Conservation (phyloP, 2,329 filamentous ascomycete genomes). For the Pyrenophora teres region DNA sequence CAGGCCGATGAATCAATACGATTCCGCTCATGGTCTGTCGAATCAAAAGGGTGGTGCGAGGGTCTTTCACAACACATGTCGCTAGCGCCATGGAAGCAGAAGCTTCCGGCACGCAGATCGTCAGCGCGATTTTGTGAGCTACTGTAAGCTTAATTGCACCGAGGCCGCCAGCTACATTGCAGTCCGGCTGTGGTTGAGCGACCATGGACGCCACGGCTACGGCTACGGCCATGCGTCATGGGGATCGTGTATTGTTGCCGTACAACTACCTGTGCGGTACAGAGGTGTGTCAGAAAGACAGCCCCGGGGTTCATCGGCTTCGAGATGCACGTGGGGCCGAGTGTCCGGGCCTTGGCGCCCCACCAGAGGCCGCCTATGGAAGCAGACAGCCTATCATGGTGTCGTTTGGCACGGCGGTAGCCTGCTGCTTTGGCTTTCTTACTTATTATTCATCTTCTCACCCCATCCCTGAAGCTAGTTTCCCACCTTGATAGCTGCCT, state of each 20-base stretch:
- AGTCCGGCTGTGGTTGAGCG: slow-evolving; percentile 9
- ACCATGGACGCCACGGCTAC: not conserved
- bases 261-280: slow-evolving; percentile 16
- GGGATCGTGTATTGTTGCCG: slow-evolving; percentile 37
- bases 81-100: slow-evolving; percentile 25
- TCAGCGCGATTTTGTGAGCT: slow-evolving; percentile 1
- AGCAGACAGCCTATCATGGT: not conserved
- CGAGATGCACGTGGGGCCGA: slow-evolving; percentile 12
- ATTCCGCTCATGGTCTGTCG: slow-evolving; percentile 7
- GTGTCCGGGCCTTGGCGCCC: slow-evolving; percentile 13
- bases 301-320: slow-evolving; percentile 26
- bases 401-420: not conserved
- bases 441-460: no score
- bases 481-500: not conserved
- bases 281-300: slow-evolving; percentile 30
- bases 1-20: slow-evolving; percentile 17
- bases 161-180: slow-evolving; percentile 21
- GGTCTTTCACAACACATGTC: slow-evolving; percentile 7
- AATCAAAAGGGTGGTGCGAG: slow-evolving; percentile 7
- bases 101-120: slow-evolving; percentile 23
- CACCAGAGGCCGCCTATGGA: not conserved
- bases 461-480: not conserved
- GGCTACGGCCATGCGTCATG: not conserved
- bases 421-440: no score
- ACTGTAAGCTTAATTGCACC: slow-evolving; percentile 1